Conservation (phyloP, 1,284 basidiomycete species). For the Coniferiporia weirii region DNA sequence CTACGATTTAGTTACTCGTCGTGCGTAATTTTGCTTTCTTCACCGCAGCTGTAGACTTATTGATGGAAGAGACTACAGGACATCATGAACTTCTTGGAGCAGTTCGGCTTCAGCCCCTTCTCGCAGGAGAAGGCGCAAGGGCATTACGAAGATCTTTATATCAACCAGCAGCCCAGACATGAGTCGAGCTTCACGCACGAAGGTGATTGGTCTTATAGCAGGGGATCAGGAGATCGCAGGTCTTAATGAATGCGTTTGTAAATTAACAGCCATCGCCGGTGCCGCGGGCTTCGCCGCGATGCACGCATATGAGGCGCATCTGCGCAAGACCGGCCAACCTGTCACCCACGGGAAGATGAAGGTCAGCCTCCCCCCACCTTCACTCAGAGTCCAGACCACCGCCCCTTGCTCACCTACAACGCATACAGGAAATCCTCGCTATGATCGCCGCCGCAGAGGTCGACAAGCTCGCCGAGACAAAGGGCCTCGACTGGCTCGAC, state of each 20-base stretch:
- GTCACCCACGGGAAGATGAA: slow-evolving; percentile 24
- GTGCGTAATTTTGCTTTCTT: no score
- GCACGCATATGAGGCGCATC: slow-evolving; percentile 25
- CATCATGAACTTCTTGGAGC: background rate
- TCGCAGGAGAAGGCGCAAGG: background rate
- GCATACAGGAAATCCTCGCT: slow-evolving; percentile 23
- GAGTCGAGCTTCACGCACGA: slow-evolving; percentile 24
- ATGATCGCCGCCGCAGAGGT: slow-evolving; percentile 27
- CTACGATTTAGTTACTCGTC: no score
- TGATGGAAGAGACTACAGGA: no score
- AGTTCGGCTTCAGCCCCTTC: background rate
- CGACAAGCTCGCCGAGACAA: slow-evolving; percentile 27
- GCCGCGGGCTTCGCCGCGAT: slow-evolving; percentile 27
- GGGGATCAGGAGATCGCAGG: no score
- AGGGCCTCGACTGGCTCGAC: slow-evolving; percentile 25
- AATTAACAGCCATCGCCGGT: slow-evolving; percentile 22
- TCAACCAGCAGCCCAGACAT: slow-evolving; percentile 20
- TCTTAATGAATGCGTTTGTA: no score
- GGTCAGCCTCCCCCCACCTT: slow-evolving; percentile 7
- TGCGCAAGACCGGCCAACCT: slow-evolving; percentile 24
- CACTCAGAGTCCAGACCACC: no score
- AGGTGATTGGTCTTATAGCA: slow-evolving; percentile 16
- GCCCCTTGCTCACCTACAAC: no score
- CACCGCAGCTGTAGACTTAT: no score
- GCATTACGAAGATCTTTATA: slow-evolving; percentile 20